Percentiles rank a stretch among this genome's conserved stretches.
Conservation (phyloP, 2,329 filamentous ascomycete species). For the Nemania sp. region DNA sequence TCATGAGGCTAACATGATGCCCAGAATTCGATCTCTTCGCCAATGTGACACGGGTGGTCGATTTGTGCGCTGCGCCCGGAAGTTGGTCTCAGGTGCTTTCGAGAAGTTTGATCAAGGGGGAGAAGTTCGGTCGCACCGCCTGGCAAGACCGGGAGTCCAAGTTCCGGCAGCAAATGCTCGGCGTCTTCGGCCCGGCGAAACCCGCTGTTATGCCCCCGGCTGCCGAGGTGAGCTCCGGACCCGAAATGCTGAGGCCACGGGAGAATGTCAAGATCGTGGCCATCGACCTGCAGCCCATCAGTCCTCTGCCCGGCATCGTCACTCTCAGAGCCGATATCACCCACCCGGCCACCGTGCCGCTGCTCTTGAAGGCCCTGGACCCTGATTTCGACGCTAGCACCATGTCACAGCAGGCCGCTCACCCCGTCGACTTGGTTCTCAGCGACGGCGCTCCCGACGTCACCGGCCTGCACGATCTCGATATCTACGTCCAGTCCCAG, state of each 20-base stretch:
- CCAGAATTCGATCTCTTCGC: constrained; percentile 90
- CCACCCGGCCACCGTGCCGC: constrained; percentile 90
- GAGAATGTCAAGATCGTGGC: constrained; percentile 89
- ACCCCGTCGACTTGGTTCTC: constrained; percentile 89
- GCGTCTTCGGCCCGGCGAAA: constrained; percentile 47
- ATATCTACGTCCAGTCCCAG: constrained; percentile 97
- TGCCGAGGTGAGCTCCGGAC: constrained; percentile 17
- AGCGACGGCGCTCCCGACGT: constrained; percentile 97
- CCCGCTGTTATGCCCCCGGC: constrained; percentile 32
- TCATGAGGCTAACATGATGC: constrained; percentile 17
- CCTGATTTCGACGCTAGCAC: constrained; percentile 61
- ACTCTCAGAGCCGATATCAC: constrained; percentile 96
- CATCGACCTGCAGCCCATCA: constrained; percentile 95
- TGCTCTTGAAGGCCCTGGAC: constrained; percentile 83
- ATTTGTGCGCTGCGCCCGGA: constrained; percentile 92
- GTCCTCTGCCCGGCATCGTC: constrained; percentile 86
- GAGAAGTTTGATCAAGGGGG: constrained; percentile 87
- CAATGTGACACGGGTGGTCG: constrained; percentile 87
- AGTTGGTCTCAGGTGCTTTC: constrained; percentile 98
- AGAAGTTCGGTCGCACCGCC: constrained; percentile 81
- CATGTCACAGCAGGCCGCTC: constrained; percentile 59
- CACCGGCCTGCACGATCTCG: constrained; percentile 92
- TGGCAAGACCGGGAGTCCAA: constrained; percentile 83
- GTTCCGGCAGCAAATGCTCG: constrained; percentile 64
- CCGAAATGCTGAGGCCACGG: constrained; percentile 48